Conservation (phyloP, 306 rosid species). For the Canavalia gladiata region DNA sequence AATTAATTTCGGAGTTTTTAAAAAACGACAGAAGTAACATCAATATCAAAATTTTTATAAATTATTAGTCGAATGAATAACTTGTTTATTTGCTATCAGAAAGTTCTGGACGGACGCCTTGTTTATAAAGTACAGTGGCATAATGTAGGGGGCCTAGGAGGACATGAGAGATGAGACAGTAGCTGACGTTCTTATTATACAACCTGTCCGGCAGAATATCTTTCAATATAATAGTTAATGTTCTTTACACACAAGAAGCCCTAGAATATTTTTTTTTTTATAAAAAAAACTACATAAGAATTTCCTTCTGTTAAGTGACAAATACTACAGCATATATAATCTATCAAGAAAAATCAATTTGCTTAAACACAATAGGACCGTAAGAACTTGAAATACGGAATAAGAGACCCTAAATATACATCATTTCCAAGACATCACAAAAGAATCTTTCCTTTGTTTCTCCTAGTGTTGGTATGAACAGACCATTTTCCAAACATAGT, state of each 20-base stretch:
- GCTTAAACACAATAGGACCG: constrained; percentile 48
- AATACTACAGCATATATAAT: constrained; percentile 36
- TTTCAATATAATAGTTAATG: constrained; percentile 39
- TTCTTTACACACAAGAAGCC: constrained; percentile 58
- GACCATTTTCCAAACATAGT: constrained; percentile 37
- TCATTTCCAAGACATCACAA: constrained; percentile 51
- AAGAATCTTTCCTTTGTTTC: constrained; percentile 45
- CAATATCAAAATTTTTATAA: too few relatives aligned
- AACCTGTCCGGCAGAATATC: constrained; percentile 34
- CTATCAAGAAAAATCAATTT: constrained; percentile 51
- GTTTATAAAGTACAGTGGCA: too few relatives aligned
- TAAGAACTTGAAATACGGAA: constrained; percentile 43
- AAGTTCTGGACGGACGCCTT: too few relatives aligned
- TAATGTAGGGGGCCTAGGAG: not conserved
- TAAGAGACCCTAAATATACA: constrained; percentile 45
- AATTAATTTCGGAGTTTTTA: too few relatives aligned
- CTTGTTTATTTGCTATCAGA: too few relatives aligned
- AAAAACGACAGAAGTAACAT: too few relatives aligned
- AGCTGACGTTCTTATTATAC: constrained; percentile 3
- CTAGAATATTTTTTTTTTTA: not conserved
- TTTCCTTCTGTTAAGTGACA: constrained; percentile 46
- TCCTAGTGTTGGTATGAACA: constrained; percentile 53
- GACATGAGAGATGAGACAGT: not conserved
- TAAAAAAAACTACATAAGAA: constrained; percentile 31
- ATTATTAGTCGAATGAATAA: too few relatives aligned